Conservation (phyloP, 495 filamentous ascomycete genomes). For the Lentithecium fluviatile region DNA sequence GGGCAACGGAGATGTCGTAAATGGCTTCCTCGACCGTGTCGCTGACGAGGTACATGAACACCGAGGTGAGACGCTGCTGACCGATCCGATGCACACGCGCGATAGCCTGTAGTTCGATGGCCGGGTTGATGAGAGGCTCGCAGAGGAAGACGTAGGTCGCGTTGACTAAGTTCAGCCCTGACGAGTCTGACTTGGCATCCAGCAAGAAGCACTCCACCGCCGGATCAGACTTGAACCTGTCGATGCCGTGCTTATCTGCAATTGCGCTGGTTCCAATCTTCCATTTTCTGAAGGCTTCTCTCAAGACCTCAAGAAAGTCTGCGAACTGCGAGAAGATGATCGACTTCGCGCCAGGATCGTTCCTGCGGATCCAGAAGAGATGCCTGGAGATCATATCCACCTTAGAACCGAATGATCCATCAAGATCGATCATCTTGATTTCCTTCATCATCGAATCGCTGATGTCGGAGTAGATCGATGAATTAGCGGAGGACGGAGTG, state of each 20-base stretch:
- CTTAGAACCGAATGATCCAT: conserved; percentile 79
- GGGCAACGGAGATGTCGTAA: conserved; percentile 75
- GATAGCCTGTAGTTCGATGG: conserved; percentile 90
- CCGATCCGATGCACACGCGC: conserved; percentile 93
- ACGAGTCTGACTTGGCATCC: conserved; percentile 82
- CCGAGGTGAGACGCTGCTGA: conserved; percentile 80
- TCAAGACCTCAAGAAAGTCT: conserved; percentile 75
- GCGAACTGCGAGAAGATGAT: conserved; percentile 88
- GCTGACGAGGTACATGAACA: conserved; percentile 89
- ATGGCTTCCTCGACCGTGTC: conserved; percentile 89
- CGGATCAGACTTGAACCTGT: conserved; percentile 72
- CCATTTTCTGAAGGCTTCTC: conserved; percentile 62
- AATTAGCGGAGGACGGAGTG: conserved; percentile 28
- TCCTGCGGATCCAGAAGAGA: conserved; percentile 75
- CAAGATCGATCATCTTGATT: conserved; percentile 79
- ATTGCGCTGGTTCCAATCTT: conserved; percentile 71
- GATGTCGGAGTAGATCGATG: conserved; percentile 75
- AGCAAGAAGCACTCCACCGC: conserved; percentile 80
- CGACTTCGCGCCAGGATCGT: conserved; percentile 85
- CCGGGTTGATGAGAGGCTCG: conserved; percentile 88
- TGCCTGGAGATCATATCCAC: conserved; percentile 78
- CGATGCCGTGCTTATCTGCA: conserved; percentile 60
- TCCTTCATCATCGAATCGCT: conserved; percentile 65
- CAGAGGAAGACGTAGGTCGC: conserved; percentile 93
- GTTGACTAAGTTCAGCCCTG: conserved; percentile 85